A percentile compares a stretch with the other conserved stretches of the same genome.
Conservation (phyloP, 2,329 filamentous ascomycete genomes). For the Coniella vitis region DNA sequence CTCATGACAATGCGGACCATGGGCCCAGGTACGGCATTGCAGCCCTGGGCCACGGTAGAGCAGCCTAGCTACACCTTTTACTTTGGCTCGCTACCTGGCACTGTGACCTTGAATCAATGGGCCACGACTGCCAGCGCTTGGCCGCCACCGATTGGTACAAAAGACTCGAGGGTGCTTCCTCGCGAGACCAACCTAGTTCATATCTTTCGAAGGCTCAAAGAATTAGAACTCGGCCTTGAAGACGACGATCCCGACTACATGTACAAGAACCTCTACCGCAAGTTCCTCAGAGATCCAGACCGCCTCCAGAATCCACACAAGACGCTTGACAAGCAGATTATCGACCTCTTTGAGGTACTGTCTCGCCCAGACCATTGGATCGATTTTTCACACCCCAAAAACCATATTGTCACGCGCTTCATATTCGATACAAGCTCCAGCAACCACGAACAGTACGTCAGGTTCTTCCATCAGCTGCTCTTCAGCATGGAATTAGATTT, state of each 20-base stretch:
- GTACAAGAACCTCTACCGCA: constrained; percentile 59
- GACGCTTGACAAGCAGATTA: constrained; percentile 64
- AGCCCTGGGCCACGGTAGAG: constrained; percentile 66
- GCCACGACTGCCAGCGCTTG: constrained; percentile 50
- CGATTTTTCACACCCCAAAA: constrained; percentile 62
- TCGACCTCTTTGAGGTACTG: constrained; percentile 62
- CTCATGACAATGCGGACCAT: constrained; percentile 49
- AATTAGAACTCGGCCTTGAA: constrained; percentile 49
- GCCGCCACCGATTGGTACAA: constrained; percentile 49
- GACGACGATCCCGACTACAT: constrained; percentile 52
- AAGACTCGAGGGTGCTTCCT: constrained; percentile 51
- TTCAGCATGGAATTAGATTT: constrained; percentile 66
- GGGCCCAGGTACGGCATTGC: constrained; percentile 33
- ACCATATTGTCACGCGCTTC: constrained; percentile 68
- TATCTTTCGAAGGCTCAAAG: constrained; percentile 53
- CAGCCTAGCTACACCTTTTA: constrained; percentile 66
- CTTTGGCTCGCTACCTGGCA: constrained; percentile 60
- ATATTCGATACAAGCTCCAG: constrained; percentile 55
- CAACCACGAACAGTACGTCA: constrained; percentile 51
- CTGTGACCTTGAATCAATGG: constrained; percentile 66
- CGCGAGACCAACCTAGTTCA: constrained; percentile 52
- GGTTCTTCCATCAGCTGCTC: constrained; percentile 72
- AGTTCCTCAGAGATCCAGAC: constrained; percentile 62
- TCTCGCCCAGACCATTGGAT: constrained; percentile 61
- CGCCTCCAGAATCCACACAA: constrained; percentile 53